These are phyloP conservation scores for Drosera spatulata DNA, from an alignment of 179 eudicot genomes.

Conservation along the genomic window DNA sequence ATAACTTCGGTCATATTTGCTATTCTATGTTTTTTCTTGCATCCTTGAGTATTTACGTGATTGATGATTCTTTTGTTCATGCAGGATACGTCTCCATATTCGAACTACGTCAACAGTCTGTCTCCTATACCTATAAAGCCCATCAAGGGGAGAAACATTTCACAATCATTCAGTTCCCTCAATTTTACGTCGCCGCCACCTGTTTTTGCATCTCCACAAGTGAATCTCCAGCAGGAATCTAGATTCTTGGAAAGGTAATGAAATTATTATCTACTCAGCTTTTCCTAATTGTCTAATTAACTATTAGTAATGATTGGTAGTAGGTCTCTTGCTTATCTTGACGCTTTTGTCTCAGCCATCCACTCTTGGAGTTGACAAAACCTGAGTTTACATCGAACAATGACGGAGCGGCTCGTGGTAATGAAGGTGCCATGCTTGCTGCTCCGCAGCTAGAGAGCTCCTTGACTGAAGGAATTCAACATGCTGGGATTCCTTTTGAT, in stretches of 20 bases:
- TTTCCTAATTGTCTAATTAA: no score
- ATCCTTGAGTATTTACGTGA: no score
- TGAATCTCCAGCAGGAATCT: constrained; percentile 52
- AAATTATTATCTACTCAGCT: background rate
- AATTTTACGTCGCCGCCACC: constrained; percentile 74
- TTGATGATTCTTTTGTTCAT: background rate
- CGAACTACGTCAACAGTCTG: constrained; percentile 68
- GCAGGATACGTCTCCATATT: constrained; percentile 82
- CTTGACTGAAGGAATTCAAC: constrained; percentile 13
- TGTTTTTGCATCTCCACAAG: constrained; percentile 86
- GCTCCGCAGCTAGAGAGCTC: constrained; percentile 15
- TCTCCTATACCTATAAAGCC: constrained; percentile 57
- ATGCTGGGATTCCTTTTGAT: constrained; percentile 5
- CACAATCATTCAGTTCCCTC: constrained; percentile 64
- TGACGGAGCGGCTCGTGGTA: constrained; percentile 17
- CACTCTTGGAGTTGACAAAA: constrained; percentile 39
- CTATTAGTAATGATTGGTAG: background rate
- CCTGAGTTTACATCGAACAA: constrained; percentile 32
- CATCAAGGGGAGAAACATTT: constrained; percentile 39
- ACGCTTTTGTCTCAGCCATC: constrained; percentile 36
- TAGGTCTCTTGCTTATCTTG: background rate
- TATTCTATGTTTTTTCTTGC: background rate
- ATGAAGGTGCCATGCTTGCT: constrained; percentile 10
- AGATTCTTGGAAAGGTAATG: constrained; percentile 58
- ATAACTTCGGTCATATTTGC: background rate